A percentile compares a stretch with the other conserved stretches of the same genome.
These are phyloP conservation scores for Pythium folliculosum DNA, from an alignment of 352 stramenopile genomes.

Conservation along the genomic window DNA sequence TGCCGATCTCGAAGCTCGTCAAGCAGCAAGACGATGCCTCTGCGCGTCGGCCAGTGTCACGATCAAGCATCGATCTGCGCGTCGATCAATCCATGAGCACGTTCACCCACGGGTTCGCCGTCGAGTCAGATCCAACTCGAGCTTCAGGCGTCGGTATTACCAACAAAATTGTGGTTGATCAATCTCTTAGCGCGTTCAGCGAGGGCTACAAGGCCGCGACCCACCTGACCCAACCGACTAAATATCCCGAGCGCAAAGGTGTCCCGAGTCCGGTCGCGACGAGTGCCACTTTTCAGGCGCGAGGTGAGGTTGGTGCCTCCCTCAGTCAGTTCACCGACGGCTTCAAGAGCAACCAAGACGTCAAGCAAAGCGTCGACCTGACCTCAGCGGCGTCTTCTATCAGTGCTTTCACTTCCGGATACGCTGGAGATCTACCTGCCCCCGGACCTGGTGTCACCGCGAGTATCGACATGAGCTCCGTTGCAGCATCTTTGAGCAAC, in stretches of 20 bases:
- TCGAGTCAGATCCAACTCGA: neutral
- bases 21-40: neutral
- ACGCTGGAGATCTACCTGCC: neutral
- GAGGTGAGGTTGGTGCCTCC: constrained; percentile 32
- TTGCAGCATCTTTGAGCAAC: constrained; percentile 19
- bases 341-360: constrained; percentile 19
- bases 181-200: constrained; percentile 30
- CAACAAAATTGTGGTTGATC: constrained; percentile 8
- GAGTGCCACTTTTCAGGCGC: constrained; percentile 2
- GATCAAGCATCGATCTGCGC: constrained; percentile 19
- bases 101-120: constrained; percentile 27
- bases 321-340: constrained; percentile 44
- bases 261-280: neutral
- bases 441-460: neutral
- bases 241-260: constrained; percentile 5
- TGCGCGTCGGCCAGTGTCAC: neutral
- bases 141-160: neutral
- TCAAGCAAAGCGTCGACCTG: constrained; percentile 18
- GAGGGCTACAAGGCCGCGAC: constrained; percentile 21
- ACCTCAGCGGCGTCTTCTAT: constrained; percentile 16
- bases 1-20: constrained; percentile 14
- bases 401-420: constrained; percentile 17
- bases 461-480: constrained; percentile 13
- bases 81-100: constrained; percentile 33
- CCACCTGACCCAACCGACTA: neutral